Base-by-base conservation (phyloP, 2,329 filamentous ascomycete genomes). In the Penicillium janthinellum region DNA sequence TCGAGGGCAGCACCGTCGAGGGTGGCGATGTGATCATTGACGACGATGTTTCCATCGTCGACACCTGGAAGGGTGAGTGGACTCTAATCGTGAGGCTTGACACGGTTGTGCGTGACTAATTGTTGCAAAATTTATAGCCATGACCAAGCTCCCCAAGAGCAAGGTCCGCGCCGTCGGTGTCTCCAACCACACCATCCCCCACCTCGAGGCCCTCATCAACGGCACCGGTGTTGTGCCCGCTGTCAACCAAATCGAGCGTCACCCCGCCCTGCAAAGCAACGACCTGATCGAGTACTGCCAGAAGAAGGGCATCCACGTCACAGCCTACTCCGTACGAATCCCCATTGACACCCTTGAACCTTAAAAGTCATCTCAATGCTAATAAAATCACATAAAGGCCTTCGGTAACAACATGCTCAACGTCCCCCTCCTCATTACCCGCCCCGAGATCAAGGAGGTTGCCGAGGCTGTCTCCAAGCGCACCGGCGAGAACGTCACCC, bases 231-330 rank as follows among this genome's bases (percentile, higher is more conserved):
- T 90, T 65, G 77, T 86, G 1, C 88, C 88, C 1, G 85, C 85
- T 1, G 83, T 84, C 66, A 90, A 90, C 75, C 88, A 90, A 75
- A 86, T 90, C 63, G 88, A 90, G 72, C 86, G 86, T 54, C 87
- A 90, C 72, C 86, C 88, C 1, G 88, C 88, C 67, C 79, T 90
- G 11, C 88, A 89, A 71, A 88, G 86, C 70, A 76, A 77, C 1
- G 78, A 83, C 17, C 75, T 90, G 31, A 73, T 88, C 7, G 77
- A 82, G 14, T 86, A 83, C 73, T 86, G 83, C 75, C 75, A 82
- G 55, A 72, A 80, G 64, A 83, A 88, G 72, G 79, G 79, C 61
- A 88, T 90, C 62, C 78, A 85, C 60, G 73, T 89, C 49, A 83
- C 85, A 67, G 86, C 86, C 4, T 89, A 89, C 75, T 88, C 84